phyloP scores from a whole-genome alignment of 225 moss, liverwort and hornwort genomes.

The Neckera pumila region DNA sequence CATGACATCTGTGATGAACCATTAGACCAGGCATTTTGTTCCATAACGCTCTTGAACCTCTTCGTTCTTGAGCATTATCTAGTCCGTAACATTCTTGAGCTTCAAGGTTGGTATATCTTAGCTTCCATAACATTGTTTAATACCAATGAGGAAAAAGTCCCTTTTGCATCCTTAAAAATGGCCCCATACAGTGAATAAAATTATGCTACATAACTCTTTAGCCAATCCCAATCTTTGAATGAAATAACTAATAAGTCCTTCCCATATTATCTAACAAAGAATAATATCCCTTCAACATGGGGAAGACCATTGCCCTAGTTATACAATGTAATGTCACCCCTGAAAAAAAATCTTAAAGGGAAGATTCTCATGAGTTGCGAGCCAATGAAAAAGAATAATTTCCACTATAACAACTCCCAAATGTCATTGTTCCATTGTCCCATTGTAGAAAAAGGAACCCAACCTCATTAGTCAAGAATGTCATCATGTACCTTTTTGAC shows the following conservation, averaged over 20 bases:
- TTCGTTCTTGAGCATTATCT: fast-evolving
- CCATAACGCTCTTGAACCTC: background rate
- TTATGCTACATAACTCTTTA: fast-evolving
- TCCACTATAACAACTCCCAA: too few relatives aligned
- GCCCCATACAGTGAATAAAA: fast-evolving
- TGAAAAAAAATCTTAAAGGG: background rate
- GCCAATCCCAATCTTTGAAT: background rate
- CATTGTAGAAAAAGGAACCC: background rate
- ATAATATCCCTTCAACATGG: too few relatives aligned
- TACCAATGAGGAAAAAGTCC: fast-evolving
- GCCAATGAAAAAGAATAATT: background rate
- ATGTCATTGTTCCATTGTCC: background rate
- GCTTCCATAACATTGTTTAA: fast-evolving
- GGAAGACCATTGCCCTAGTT: fast-evolving
- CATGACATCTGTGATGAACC: fast-evolving
- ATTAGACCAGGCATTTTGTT: background rate
- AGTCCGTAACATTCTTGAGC: fast-evolving
- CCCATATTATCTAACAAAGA: fast-evolving
- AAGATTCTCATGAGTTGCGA: background rate
- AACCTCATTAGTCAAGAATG: background rate
- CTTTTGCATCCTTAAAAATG: fast-evolving
- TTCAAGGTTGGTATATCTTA: fast-evolving
- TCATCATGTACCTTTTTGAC: background rate
- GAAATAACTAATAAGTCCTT: background rate
- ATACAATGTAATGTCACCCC: too few relatives aligned